Percentiles rank a stretch among this genome's conserved stretches.
phyloP scores from a whole-genome alignment of 2,329 filamentous ascomycete species.

The Alternaria ventricosa region DNA sequence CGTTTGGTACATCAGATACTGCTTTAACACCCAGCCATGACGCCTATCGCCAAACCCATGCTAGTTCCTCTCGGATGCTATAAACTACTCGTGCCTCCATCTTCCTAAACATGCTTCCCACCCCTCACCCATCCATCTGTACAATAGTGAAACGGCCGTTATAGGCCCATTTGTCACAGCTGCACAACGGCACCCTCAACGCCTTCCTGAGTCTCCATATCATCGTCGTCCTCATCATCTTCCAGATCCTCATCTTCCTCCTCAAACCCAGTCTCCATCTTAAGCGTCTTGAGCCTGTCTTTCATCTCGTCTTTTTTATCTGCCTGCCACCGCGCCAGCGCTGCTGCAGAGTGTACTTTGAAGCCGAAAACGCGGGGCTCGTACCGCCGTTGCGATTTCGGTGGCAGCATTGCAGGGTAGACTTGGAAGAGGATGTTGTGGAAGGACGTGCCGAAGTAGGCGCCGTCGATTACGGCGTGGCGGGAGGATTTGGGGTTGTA shows the following conservation, averaged over 20 bases:
- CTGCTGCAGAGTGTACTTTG: slow-evolving; percentile 88
- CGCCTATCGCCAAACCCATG: slow-evolving; percentile 31
- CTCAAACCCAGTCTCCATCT: slow-evolving; percentile 80
- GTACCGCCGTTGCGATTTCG: slow-evolving; percentile 85
- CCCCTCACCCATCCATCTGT: neutral
- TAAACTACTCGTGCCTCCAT: slow-evolving; percentile 4
- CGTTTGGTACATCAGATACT: slow-evolving; percentile 15
- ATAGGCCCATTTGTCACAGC: slow-evolving; percentile 21
- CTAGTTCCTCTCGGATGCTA: slow-evolving; percentile 14
- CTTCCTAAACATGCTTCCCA: neutral
- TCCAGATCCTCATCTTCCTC: slow-evolving; percentile 69
- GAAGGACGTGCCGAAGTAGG: slow-evolving; percentile 97
- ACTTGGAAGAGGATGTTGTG: slow-evolving; percentile 99
- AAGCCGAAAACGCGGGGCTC: slow-evolving; percentile 93
- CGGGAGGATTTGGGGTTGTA: slow-evolving; percentile 99
- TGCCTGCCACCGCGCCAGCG: slow-evolving; percentile 90
- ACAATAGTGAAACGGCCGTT: slow-evolving; percentile 8
- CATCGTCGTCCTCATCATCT: slow-evolving; percentile 62
- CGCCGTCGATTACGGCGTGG: slow-evolving; percentile 93
- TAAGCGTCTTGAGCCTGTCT: slow-evolving; percentile 70
- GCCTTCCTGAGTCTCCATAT: slow-evolving; percentile 43
- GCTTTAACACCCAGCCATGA: slow-evolving; percentile 23
- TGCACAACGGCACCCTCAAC: slow-evolving; percentile 35
- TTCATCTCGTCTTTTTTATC: slow-evolving; percentile 82
- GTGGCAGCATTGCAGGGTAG: slow-evolving; percentile 86